Evolutionary conservation across 805 yeast genomes (phyloP).

Genomic region (Metschnikowia cubensis): DNA sequence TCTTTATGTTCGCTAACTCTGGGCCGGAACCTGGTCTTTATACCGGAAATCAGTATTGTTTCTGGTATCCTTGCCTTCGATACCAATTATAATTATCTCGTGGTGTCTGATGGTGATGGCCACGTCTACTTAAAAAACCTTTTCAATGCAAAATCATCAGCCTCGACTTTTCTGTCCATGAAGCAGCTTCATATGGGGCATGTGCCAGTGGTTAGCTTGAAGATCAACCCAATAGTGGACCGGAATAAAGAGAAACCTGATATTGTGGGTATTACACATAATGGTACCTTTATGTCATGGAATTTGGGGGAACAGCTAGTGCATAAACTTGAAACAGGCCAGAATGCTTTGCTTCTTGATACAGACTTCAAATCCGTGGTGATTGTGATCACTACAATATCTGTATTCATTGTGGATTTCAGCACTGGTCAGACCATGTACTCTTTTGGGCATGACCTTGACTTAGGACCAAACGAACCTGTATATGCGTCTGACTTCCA

Average conservation of each 20-base stretch:
- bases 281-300: slow-evolving; percentile 27
- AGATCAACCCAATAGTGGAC: slow-evolving; percentile 20
- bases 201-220: slow-evolving; percentile 19
- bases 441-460: slow-evolving; percentile 17
- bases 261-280: slow-evolving; percentile 22
- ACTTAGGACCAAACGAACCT: slow-evolving; percentile 7
- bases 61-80: slow-evolving; percentile 19
- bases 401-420: slow-evolving; percentile 21
- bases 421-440: slow-evolving; percentile 5
- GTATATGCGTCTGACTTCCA: slow-evolving; percentile 31
- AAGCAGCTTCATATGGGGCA: slow-evolving; percentile 14
- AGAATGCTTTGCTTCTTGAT: slow-evolving; percentile 3
- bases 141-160: slow-evolving; percentile 28
- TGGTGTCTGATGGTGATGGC: slow-evolving; percentile 28
- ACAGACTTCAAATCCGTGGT: slow-evolving; percentile 27
- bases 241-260: slow-evolving; percentile 24
- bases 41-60: slow-evolving; percentile 28
- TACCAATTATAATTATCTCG: slow-evolving; percentile 32
- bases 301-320: slow-evolving; percentile 14
- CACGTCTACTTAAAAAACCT: slow-evolving; percentile 32
- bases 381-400: slow-evolving; percentile 18
- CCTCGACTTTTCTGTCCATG: slow-evolving; percentile 22
- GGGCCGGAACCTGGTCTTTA: slow-evolving; percentile 36
- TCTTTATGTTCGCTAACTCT: slow-evolving; percentile 28
- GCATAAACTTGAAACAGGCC: background rate